These are phyloP conservation scores for Geotrichum histeridarum DNA, from an alignment of 1,139 yeast species.

Conservation along the genomic window DNA sequence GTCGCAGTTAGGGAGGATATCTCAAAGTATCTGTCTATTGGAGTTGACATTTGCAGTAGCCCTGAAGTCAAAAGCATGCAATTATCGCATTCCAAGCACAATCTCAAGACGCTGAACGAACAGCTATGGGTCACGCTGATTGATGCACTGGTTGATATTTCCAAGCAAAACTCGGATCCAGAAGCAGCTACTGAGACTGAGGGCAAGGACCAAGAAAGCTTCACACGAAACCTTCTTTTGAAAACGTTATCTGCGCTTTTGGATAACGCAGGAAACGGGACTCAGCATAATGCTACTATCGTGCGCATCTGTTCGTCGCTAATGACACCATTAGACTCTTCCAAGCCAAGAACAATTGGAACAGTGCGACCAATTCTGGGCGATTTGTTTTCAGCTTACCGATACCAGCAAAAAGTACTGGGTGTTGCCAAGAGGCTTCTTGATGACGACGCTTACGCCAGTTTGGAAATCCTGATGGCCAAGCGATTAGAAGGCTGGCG, in stretches of 20 bases:
- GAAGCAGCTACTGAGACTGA: neutral
- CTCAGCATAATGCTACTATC: conserved; percentile 28
- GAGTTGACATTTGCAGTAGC: conserved; percentile 28
- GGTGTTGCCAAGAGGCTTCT: conserved; percentile 51
- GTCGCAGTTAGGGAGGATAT: conserved; percentile 20
- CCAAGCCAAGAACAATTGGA: conserved; percentile 27
- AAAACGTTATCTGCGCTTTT: conserved; percentile 27
- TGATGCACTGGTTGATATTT: conserved; percentile 30
- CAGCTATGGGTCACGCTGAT: conserved; percentile 32
- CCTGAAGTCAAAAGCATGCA: conserved; percentile 7
- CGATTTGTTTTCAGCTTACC: conserved; percentile 60
- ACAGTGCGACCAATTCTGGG: conserved; percentile 55
- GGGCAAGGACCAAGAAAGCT: conserved; percentile 15
- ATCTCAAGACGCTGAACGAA: conserved; percentile 20
- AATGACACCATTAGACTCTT: conserved; percentile 24
- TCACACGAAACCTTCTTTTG: conserved; percentile 25
- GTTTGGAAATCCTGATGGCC: conserved; percentile 41
- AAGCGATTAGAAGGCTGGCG: conserved; percentile 57
- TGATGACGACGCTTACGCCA: conserved; percentile 49
- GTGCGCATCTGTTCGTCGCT: conserved; percentile 29
- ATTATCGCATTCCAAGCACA: neutral
- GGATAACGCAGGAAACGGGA: conserved; percentile 24
- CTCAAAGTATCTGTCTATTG: conserved; percentile 27
- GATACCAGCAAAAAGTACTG: conserved; percentile 57
- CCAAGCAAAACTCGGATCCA: neutral